phyloP scores from a whole-genome alignment of 129 eudicot species.

The Centaurea solstitialis region DNA sequence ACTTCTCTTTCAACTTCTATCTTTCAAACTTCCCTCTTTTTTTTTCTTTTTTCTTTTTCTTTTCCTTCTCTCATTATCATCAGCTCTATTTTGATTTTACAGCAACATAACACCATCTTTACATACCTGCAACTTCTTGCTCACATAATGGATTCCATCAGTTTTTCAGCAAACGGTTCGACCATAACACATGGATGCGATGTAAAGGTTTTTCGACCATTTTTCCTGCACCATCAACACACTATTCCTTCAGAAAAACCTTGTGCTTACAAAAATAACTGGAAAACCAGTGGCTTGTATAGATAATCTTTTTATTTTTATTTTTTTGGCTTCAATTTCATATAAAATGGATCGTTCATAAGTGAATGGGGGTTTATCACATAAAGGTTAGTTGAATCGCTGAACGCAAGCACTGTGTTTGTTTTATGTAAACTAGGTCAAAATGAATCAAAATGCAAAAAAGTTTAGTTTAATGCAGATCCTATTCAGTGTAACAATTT shows the following conservation, averaged over 20 bases:
- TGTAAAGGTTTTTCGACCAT: constrained; percentile 65
- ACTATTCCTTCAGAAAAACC: constrained; percentile 1
- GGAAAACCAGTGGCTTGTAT: not conserved
- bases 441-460: not conserved
- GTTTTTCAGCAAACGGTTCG: constrained; percentile 38
- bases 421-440: not conserved
- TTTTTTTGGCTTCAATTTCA: not conserved
- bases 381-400: not conserved
- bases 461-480: not conserved
- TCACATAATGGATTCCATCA: constrained; percentile 1
- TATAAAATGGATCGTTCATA: not conserved
- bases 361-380: not conserved
- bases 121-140: constrained; percentile 10
- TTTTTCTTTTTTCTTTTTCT: not conserved
- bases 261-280: not conserved
- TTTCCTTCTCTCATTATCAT: not conserved
- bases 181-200: constrained; percentile 64
- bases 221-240: constrained; percentile 47
- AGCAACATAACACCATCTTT: constrained; percentile 23
- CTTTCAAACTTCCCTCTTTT: constrained; percentile 7
- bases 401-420: not conserved
- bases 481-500: not conserved
- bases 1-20: constrained; percentile 31
- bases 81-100: constrained; percentile 29
- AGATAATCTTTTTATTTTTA: not conserved